phyloP scores from a whole-genome alignment of 306 rosid genomes.

The Citrullus colocynthis region DNA sequence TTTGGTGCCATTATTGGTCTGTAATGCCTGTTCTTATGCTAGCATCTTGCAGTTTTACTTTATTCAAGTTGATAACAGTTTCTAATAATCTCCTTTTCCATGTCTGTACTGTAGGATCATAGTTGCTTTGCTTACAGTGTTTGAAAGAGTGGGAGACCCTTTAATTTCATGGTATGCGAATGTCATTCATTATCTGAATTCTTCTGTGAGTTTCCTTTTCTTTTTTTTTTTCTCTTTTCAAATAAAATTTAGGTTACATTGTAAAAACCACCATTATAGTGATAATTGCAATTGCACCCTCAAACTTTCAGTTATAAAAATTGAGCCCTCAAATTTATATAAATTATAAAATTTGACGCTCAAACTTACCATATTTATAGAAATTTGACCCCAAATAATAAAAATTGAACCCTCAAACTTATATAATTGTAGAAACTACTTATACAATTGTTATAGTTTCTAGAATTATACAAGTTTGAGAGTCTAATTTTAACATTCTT shows the following conservation, averaged over 20 bases:
- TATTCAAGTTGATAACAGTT: neutral
- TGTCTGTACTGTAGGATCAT: conserved; percentile 16
- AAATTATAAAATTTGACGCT: too few relatives aligned
- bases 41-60: neutral
- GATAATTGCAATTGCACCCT: too few relatives aligned
- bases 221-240: neutral
- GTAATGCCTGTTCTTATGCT: neutral
- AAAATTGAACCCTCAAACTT: too few relatives aligned
- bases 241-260: neutral
- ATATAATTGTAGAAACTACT: too few relatives aligned
- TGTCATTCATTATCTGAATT: neutral
- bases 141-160: conserved; percentile 26
- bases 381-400: too few relatives aligned
- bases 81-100: neutral
- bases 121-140: conserved; percentile 19
- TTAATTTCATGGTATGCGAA: conserved; percentile 22
- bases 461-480: too few relatives aligned
- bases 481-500: too few relatives aligned
- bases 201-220: neutral
- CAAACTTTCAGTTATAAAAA: too few relatives aligned
- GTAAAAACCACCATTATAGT: too few relatives aligned
- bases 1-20: conserved; percentile 33
- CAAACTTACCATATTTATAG: too few relatives aligned
- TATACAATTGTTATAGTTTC: too few relatives aligned
- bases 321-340: too few relatives aligned